Evolutionary conservation across 2,329 filamentous ascomycete species (phyloP), one percentile per base, ranked within the genome.

Genomic region (Akanthomyces muscarius): DNA sequence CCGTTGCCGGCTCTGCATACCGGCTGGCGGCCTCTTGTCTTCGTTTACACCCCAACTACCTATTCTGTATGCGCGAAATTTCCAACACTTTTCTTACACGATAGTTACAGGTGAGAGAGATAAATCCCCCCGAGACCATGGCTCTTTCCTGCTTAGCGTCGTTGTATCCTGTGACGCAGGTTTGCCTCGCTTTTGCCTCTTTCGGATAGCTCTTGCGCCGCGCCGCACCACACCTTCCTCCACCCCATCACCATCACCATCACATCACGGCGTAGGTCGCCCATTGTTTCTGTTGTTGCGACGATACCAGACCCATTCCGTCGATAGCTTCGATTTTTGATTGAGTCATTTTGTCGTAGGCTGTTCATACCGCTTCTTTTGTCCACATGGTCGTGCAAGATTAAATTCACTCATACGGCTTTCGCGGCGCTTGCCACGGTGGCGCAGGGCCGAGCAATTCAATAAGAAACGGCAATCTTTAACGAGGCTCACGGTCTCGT

Each of bases 161-260:
- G 21, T 52, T n/a, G 33, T 30, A 41, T 38, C 55, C 16, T 51
- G 57, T 60, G 57, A 60, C 57, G 57, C 57, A 60, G 44, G 18
- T 38, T 18, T 52, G 57, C 58, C 23, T 52, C 5, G 36, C 48
- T 30, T 61, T 61, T 61, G 36, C 58, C 48, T 61, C n/a, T 53
- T 61, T 53, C 8, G 58, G 58, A 61, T 61, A 61, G 58, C 48
- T 23, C 33, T 16, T 52, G 30, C 48, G 48, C 25, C 18, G 45
- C 45, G 42, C 30, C 44, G 18, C 56, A 10, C 57, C 47, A 25
- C 16, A 10, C 23, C 8, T 25, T 11, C 16, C 28, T 10, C 47
- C 18, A 11, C 10, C 16, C 10, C 36, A 30, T 6, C 28, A 4
- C 28, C 28, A 30, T 30, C 21, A 30, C 25, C 41, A 47, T 45